Percentiles rank a stretch among this genome's conserved stretches.
Conservation (phyloP, 371 early-diverging fungal genomes). For the Saksenaea vasiformis region DNA sequence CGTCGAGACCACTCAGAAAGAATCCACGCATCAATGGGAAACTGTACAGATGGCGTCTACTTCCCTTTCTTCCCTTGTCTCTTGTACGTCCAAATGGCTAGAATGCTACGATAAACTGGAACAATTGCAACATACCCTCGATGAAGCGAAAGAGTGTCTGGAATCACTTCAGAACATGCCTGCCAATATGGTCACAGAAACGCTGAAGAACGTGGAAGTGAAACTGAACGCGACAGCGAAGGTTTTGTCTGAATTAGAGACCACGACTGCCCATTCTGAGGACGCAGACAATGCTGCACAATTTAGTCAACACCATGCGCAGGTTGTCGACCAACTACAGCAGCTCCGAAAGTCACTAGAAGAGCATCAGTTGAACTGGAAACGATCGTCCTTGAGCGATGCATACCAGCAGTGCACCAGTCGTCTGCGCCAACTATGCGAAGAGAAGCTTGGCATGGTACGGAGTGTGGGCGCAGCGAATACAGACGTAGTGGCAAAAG, state of each 20-base stretch:
- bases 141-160: neutral
- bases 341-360: neutral
- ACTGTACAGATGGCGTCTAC: neutral
- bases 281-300: neutral
- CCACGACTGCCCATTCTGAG: neutral
- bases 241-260: neutral
- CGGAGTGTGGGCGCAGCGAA: neutral
- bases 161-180: neutral
- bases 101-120: conserved; percentile 4
- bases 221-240: neutral
- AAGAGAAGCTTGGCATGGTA: neutral
- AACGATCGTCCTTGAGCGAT: conserved; percentile 5
- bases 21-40: conserved; percentile 11
- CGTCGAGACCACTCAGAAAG: neutral
- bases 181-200: neutral
- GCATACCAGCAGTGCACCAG: conserved; percentile 4
- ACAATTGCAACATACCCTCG: neutral
- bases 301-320: neutral
- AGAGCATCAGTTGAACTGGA: conserved; percentile 4
- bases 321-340: neutral
- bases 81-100: neutral
- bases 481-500: neutral
- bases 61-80: neutral
- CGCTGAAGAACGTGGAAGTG: neutral
- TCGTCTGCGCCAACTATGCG: neutral